Conservation (phyloP, 2,329 filamentous ascomycete species). For the Fusarium sp. region DNA sequence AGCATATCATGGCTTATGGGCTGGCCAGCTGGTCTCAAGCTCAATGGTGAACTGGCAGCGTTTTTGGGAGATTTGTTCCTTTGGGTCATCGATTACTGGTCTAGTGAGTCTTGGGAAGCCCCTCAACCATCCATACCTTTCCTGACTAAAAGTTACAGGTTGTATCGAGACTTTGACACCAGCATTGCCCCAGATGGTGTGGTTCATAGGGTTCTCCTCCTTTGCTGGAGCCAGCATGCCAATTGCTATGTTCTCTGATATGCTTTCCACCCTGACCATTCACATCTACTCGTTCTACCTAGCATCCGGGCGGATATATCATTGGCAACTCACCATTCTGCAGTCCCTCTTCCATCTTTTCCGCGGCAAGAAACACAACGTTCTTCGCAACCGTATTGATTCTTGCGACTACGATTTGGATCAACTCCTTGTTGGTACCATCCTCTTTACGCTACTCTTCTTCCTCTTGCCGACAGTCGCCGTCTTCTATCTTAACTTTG, state of each 20-base stretch:
- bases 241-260: conserved; percentile 93
- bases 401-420: conserved; percentile 99
- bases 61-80: conserved; percentile 96
- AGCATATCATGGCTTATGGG: conserved; percentile 97
- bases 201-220: conserved; percentile 92
- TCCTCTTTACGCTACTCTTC: conserved; percentile 94
- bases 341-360: conserved; percentile 99
- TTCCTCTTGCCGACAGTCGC: conserved; percentile 94
- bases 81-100: conserved; percentile 99
- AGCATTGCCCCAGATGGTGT: conserved; percentile 85
- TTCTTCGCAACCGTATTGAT: conserved; percentile 96
- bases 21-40: conserved; percentile 92
- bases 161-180: conserved; percentile 84
- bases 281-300: conserved; percentile 99
- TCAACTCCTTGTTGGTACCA: conserved; percentile 94
- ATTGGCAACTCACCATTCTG: conserved; percentile 98
- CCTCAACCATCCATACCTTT: not conserved
- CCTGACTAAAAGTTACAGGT: conserved; percentile 57
- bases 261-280: conserved; percentile 89
- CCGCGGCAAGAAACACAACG: conserved; percentile 96
- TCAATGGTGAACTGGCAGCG: conserved; percentile 92
- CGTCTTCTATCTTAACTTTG: conserved; percentile 97
- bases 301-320: conserved; percentile 94
- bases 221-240: conserved; percentile 98
- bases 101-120: conserved; percentile 65